phyloP scores from a whole-genome alignment of 768 basidiomycete species.

The Clathrus columnatus region DNA sequence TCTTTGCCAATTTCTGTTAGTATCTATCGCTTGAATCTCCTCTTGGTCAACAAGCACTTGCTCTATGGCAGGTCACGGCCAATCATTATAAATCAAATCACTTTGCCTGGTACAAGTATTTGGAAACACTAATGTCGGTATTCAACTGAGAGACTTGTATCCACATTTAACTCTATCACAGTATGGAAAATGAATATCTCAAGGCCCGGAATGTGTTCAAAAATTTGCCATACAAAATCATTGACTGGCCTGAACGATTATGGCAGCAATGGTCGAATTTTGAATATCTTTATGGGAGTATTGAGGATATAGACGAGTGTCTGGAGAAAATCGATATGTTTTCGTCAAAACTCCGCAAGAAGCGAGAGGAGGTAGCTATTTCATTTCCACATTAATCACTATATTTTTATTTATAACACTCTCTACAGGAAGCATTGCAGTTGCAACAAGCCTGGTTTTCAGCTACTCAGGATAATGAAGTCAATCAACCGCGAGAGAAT shows the following conservation, averaged over 20 bases:
- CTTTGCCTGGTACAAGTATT: slow-evolving; percentile 65
- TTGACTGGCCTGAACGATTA: slow-evolving; percentile 94
- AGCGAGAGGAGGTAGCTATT: slow-evolving; percentile 52
- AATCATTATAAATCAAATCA: slow-evolving; percentile 66
- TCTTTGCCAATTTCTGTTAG: slow-evolving; percentile 23
- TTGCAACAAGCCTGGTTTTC: slow-evolving; percentile 42
- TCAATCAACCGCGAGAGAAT: neutral
- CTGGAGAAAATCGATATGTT: slow-evolving; percentile 60
- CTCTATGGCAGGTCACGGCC: slow-evolving; percentile 55
- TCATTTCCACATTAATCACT: neutral
- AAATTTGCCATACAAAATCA: slow-evolving; percentile 55
- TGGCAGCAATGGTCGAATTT: slow-evolving; percentile 90
- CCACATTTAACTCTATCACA: slow-evolving; percentile 30
- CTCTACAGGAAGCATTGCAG: slow-evolving; percentile 52
- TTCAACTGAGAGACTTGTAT: neutral
- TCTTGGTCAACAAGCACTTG: slow-evolving; percentile 41
- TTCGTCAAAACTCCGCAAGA: slow-evolving; percentile 48
- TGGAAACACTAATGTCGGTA: slow-evolving; percentile 63
- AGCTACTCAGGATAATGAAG: slow-evolving; percentile 24
- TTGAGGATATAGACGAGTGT: slow-evolving; percentile 54
- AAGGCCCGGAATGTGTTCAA: slow-evolving; percentile 60
- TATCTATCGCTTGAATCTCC: slow-evolving; percentile 26
- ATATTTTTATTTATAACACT: neutral
- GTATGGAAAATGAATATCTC: slow-evolving; percentile 26
- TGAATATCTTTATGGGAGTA: slow-evolving; percentile 72